Percentiles rank a stretch among this genome's conserved stretches.
Conservation (phyloP, 2,329 filamentous ascomycete species). For the Neopestalotiopsis sp. region DNA sequence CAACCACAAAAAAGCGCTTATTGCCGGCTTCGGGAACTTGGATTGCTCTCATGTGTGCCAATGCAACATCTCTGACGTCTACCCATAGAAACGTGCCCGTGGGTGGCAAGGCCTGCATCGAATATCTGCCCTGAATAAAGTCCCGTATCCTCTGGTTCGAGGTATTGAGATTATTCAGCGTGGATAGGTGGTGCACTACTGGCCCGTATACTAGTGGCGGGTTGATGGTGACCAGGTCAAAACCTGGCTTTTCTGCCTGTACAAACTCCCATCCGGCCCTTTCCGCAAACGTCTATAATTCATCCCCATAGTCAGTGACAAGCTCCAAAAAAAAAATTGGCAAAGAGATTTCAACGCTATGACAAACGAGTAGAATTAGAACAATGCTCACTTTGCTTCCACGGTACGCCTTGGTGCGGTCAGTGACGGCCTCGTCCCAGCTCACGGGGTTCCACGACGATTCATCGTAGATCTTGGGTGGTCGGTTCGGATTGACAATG, state of each 20-base stretch:
- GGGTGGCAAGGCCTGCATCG: constrained; percentile 24
- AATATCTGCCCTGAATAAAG: constrained; percentile 33
- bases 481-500: not conserved
- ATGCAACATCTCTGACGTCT: constrained; percentile 35
- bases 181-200: constrained; percentile 19
- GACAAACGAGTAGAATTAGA: not conserved
- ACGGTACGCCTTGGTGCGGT: not conserved
- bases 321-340: not conserved
- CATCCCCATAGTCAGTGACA: not conserved
- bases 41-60: constrained; percentile 32
- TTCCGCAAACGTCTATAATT: constrained; percentile 30
- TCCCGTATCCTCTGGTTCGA: constrained; percentile 33
- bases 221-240: constrained; percentile 29
- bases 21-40: constrained; percentile 24
- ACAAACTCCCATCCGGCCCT: constrained; percentile 35
- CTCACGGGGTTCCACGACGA: constrained; percentile 8
- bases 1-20: constrained; percentile 34
- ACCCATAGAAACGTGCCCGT: constrained; percentile 26
- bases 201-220: constrained; percentile 36
- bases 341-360: not conserved
- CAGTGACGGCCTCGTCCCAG: not conserved
- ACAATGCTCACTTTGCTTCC: constrained; percentile 9
- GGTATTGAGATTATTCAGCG: constrained; percentile 27
- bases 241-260: constrained; percentile 29
- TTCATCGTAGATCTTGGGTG: constrained; percentile 4